Evolutionary conservation across 495 filamentous ascomycete genomes (phyloP).

Genomic region (Penicillium macrosclerotiorum): DNA sequence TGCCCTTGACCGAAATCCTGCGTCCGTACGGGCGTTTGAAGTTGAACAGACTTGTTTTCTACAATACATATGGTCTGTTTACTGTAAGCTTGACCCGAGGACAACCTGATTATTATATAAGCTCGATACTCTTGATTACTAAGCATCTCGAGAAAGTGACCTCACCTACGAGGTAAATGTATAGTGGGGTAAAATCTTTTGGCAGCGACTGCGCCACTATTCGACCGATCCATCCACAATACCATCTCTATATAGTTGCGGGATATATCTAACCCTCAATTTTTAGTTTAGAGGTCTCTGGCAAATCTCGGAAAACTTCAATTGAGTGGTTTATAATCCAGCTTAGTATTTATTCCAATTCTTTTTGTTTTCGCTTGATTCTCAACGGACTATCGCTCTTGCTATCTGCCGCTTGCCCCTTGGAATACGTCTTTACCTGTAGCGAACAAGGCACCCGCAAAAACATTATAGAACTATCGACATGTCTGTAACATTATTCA

Average conservation of each 20-base stretch:
- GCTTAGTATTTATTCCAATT: neutral
- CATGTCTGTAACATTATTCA: constrained; percentile 5
- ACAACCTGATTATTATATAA: neutral
- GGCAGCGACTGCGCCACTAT: neutral
- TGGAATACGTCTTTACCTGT: constrained; percentile 10
- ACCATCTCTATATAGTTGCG: constrained; percentile 6
- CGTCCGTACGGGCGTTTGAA: too few species aligned
- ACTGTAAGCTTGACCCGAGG: too few species aligned
- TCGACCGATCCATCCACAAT: constrained; percentile 1
- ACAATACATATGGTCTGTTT: too few species aligned
- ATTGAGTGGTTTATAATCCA: constrained; percentile 2
- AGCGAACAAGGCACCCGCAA: constrained; percentile 4
- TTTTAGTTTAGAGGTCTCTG: constrained; percentile 4
- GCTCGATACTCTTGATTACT: neutral
- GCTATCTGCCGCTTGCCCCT: constrained; percentile 7
- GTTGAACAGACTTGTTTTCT: too few species aligned
- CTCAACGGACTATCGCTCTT: constrained; percentile 2
- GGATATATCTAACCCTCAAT: constrained; percentile 6
- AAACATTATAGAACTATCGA: constrained; percentile 5
- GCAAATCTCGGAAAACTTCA: constrained; percentile 5
- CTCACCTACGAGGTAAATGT: neutral
- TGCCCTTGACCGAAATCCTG: too few species aligned
- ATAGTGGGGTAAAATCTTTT: neutral
- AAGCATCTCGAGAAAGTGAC: neutral
- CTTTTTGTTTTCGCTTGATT: constrained; percentile 3